These are phyloP conservation scores for Marchantia polymorpha DNA, from an alignment of 225 moss, liverwort and hornwort genomes.

Conservation along the genomic window DNA sequence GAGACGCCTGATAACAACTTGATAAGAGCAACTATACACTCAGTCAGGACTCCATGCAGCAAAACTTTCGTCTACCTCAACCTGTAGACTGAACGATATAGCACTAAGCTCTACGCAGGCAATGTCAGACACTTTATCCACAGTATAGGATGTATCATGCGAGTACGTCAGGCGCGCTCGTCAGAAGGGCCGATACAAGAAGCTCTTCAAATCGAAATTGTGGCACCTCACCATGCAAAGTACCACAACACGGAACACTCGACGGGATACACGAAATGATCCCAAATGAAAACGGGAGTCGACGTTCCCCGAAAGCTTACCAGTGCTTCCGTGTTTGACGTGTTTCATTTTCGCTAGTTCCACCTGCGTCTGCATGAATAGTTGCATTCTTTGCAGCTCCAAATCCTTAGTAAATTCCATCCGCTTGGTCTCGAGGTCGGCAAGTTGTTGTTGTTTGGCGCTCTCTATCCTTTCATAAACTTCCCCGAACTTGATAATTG, in stretches of 20 bases:
- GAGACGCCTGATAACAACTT: too few relatives aligned
- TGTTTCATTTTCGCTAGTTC: conserved; percentile 62
- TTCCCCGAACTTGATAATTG: conserved; percentile 56
- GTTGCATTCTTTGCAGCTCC: conserved; percentile 59
- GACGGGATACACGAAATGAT: not conserved
- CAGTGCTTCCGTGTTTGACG: conserved; percentile 40
- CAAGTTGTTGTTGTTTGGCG: conserved; percentile 55
- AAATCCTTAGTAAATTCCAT: conserved; percentile 62
- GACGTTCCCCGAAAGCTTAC: conserved; percentile 1
- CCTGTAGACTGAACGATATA: not conserved
- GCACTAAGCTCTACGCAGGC: not conserved
- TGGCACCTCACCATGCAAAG: not conserved
- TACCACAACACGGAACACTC: not conserved
- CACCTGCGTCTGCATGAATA: conserved; percentile 59
- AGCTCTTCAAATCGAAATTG: not conserved
- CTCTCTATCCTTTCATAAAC: conserved; percentile 56
- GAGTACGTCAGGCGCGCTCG: not conserved
- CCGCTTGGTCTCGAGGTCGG: conserved; percentile 55
- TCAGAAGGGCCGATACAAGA: not conserved
- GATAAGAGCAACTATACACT: not conserved
- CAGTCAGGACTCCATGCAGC: not conserved
- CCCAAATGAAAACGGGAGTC: not conserved
- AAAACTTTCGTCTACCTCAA: not conserved
- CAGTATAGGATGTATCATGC: not conserved
- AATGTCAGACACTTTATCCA: not conserved